Conservation (phyloP, 1,139 yeast species). For the Blastobotrys malaysiensis region DNA sequence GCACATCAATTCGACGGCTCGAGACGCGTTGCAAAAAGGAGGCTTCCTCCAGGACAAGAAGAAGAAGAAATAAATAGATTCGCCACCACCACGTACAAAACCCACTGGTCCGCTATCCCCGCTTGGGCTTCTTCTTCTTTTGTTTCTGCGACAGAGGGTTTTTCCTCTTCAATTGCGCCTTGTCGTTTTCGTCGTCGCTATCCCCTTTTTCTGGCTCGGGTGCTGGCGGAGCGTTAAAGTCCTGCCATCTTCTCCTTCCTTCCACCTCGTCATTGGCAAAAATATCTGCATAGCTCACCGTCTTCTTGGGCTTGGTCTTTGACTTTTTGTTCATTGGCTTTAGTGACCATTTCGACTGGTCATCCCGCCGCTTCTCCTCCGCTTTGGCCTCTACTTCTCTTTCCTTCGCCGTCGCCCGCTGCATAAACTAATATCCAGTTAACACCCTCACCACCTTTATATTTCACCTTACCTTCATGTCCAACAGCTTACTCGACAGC, state of each 20-base stretch:
- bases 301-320: conserved; percentile 8
- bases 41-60: conserved; percentile 39
- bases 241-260: conserved; percentile 26
- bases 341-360: conserved; percentile 58
- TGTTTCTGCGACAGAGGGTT: conserved; percentile 24
- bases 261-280: conserved; percentile 12
- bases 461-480: conserved; percentile 48
- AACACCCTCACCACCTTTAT: background rate
- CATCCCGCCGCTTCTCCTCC: conserved; percentile 31
- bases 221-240: conserved; percentile 12
- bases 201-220: background rate
- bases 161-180: conserved; percentile 29
- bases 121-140: conserved; percentile 18
- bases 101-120: background rate
- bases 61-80: conserved; percentile 6
- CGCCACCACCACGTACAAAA: no score
- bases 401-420: conserved; percentile 37
- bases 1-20: conserved; percentile 83
- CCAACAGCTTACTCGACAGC: conserved; percentile 61
- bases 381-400: conserved; percentile 38
- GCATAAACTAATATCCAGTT: conserved; percentile 43
- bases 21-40: conserved; percentile 74
- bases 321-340: conserved; percentile 6
- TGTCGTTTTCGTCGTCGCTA: conserved; percentile 18
- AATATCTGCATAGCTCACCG: conserved; percentile 23